Conservation (phyloP, 305 asterid genomes). For the Rubia peregrina region DNA sequence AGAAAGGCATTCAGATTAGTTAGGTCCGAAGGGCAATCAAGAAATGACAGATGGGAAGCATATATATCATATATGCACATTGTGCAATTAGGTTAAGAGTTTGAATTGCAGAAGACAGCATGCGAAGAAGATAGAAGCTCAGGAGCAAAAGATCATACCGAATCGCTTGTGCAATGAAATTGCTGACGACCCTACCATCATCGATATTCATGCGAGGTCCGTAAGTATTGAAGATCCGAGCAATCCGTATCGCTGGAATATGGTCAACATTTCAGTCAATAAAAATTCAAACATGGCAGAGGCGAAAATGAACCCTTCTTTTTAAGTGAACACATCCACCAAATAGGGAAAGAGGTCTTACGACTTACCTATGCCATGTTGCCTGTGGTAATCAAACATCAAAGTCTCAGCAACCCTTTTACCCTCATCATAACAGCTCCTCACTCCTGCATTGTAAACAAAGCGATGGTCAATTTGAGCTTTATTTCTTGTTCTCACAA, state of each 20-base stretch:
- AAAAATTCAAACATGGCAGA: constrained; percentile 1
- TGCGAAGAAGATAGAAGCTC: not conserved
- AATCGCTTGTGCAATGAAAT: constrained; percentile 96
- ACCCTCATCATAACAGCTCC: constrained; percentile 98
- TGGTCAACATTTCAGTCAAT: constrained; percentile 9
- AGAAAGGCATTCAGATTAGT: not conserved
- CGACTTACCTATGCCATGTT: constrained; percentile 78
- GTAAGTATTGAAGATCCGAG: constrained; percentile 97
- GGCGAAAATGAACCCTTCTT: not conserved
- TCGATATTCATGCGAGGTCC: constrained; percentile 99
- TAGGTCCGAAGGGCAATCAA: not conserved
- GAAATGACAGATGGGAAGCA: not conserved
- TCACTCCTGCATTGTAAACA: constrained; percentile 60
- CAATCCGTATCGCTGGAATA: constrained; percentile 72
- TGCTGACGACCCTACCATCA: constrained; percentile 98
- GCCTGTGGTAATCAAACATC: constrained; percentile 99
- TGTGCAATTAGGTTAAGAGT: not conserved
- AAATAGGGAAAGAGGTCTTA: not conserved
- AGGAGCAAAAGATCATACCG: constrained; percentile 44
- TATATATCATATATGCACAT: not conserved
- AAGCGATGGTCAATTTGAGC: not conserved
- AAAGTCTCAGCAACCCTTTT: constrained; percentile 96
- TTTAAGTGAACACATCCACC: not conserved
- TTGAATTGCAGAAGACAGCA: not conserved
- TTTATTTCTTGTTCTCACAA: not conserved